phyloP scores from a whole-genome alignment of 768 basidiomycete genomes.

The Panellus pusillus region DNA sequence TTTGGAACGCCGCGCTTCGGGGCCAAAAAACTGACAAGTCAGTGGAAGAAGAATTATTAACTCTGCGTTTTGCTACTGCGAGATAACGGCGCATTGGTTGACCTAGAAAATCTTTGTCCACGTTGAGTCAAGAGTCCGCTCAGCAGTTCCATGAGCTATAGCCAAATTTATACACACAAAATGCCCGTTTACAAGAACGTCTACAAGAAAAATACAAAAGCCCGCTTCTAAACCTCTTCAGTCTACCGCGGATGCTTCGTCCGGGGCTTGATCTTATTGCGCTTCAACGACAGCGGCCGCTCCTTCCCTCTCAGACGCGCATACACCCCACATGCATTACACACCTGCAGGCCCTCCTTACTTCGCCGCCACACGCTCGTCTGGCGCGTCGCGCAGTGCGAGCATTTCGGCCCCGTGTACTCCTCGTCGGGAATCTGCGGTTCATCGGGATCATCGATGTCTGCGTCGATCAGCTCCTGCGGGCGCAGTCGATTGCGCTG shows the following conservation, averaged over 20 bases:
- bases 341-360: constrained; percentile 14
- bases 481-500: constrained; percentile 17
- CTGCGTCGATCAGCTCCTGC: constrained; percentile 18
- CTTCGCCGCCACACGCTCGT: constrained; percentile 16
- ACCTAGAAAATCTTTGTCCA: too few relatives aligned
- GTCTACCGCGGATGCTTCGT: constrained; percentile 22
- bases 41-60: too few relatives aligned
- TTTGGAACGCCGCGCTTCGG: too few relatives aligned
- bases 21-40: too few relatives aligned
- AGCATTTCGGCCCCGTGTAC: constrained; percentile 16
- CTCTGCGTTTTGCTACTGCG: too few relatives aligned
- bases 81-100: too few relatives aligned
- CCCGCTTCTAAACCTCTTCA: too few relatives aligned
- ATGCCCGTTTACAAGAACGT: too few relatives aligned
- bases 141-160: too few relatives aligned
- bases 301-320: constrained; percentile 12
- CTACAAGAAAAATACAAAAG: too few relatives aligned
- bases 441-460: constrained; percentile 8
- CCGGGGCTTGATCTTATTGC: constrained; percentile 14
- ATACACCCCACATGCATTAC: constrained; percentile 19
- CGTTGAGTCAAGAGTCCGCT: too few relatives aligned
- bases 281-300: constrained; percentile 8
- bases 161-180: too few relatives aligned
- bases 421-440: constrained; percentile 11
- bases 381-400: constrained; percentile 12